Base-by-base conservation (phyloP, 1,139 yeast genomes). In the Zygoascus meyerae region DNA sequence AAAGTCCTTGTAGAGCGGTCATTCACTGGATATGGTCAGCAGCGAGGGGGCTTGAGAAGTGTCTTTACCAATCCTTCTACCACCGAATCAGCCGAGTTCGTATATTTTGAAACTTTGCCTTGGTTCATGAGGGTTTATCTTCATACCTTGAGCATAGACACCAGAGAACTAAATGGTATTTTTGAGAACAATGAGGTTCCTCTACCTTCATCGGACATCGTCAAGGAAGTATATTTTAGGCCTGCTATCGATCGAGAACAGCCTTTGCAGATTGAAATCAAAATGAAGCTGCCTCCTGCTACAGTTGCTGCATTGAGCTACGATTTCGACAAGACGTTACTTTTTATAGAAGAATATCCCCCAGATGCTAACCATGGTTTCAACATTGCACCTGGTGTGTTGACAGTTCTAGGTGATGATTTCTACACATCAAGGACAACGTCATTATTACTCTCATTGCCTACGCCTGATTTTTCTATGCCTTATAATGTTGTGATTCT, bases 341-440 rank as follows among this genome's bases (percentile, higher is more conserved):
- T 94, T 40, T 75, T 83, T 51, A 81, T 86, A 55, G 85, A 92
- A 8, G 98, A 94, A 63, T 94, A 94, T 60, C 98, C 98, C 10
- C 98, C 99, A 1, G 99, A 94, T 71, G 98, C 99, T 1, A 94
- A 94, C 64, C 97, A 92, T 57, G 99, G 99, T 0, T 94, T 92
- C 65, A 92, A 92, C 48, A 80, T 94, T 36, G 95, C 92, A 37
- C 95, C 97, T 0, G 95, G 66, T 7, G 84, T 87, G 5, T 71
- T 89, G 9, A 75, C 84, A 1, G 77, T 85, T 0, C 52, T 75
- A 4, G 55, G 49, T 14, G 49, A 52, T 11, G 46, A 45, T 3
- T 41, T 44, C 0, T 45, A 45, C 9, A 57, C 53, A n/a, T 76
- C 79, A 44, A 75, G 98, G 60, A 87, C 97, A 0, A 81, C 97